Base-by-base conservation (phyloP, 192 early-diverging fungal species). In the Obelidium mucronatum region DNA sequence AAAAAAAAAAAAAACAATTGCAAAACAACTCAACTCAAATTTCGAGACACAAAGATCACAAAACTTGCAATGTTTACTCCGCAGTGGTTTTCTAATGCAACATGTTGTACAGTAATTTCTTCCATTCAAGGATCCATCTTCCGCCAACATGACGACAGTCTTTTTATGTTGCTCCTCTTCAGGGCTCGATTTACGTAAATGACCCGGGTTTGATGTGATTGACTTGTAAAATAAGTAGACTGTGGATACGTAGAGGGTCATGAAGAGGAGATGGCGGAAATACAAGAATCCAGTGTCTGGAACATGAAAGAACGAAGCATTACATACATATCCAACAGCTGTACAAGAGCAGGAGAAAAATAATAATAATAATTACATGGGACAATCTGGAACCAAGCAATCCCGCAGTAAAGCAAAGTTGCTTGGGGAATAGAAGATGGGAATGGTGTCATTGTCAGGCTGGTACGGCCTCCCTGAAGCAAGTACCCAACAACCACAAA, bases 11-110 rank as follows among this genome's bases (percentile, higher is more conserved):
- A n/a, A n/a, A n/a, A n/a, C n/a, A n/a, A n/a, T n/a, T 74, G 35
- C 73, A 88, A 91, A 87, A 97, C 95, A 78, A n/a, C n/a, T n/a
- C n/a, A n/a, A n/a, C n/a, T 98, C 96, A 84, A 98, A 97, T 42
- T 89, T 88, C 28, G 94, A 91, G 1, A 99, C 96, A 80, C 97
- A 99, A 63, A 94, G 89, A 79, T 97, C 88, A 75, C 96, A 97
- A 59, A 93, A 84, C 74, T 91, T 92, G 81, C 97, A 99, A 76
- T 99, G 97, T 81, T 98, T 98, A 15, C 94, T 94, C 17, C 97
- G 83, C 62, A 99, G 60, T 2, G 97, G 97, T 40, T 93, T 93
- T 30, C 83, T 85, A 61, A 92, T 91, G 65, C 93, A 80, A 75
- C 97, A 99, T 2, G 92, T 92, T 8, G 90, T 85, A 83, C 97